A percentile compares a stretch with the other conserved stretches of the same genome.
Evolutionary conservation across 768 basidiomycete genomes (phyloP).

Genomic region (Pleurotus cornucopiae): DNA sequence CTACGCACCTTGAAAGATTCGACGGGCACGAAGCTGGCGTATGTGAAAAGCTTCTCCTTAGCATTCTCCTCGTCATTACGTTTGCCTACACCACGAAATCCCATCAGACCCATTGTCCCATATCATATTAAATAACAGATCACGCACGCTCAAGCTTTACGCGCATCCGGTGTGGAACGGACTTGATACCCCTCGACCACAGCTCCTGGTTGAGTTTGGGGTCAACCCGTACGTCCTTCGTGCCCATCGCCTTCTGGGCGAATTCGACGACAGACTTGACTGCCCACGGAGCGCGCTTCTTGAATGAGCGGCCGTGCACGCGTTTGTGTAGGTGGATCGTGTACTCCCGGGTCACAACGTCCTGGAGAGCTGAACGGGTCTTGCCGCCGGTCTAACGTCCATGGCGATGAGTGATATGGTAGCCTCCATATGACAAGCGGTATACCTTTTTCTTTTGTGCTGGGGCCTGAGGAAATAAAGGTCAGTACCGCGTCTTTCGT

Average conservation of each 20-base stretch:
- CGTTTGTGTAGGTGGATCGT: constrained; percentile 97
- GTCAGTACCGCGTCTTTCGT: background rate
- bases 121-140: constrained; percentile 11
- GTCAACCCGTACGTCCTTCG: constrained; percentile 88
- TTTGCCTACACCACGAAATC: constrained; percentile 56
- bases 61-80: constrained; percentile 99
- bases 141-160: constrained; percentile 89
- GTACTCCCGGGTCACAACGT: constrained; percentile 98
- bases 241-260: constrained; percentile 94
- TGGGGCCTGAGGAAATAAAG: constrained; percentile 36
- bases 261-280: constrained; percentile 93
- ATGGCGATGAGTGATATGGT: background rate
- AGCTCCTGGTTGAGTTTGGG: constrained; percentile 95
- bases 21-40: constrained; percentile 79
- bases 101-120: background rate
- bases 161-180: constrained; percentile 86
- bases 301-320: constrained; percentile 90
- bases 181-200: constrained; percentile 93
- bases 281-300: constrained; percentile 96
- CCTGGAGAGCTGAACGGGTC: constrained; percentile 93
- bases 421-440: background rate
- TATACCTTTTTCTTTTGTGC: constrained; percentile 56
- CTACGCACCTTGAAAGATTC: constrained; percentile 75
- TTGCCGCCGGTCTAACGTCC: constrained; percentile 65
- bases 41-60: constrained; percentile 96